phyloP scores from a whole-genome alignment of 768 basidiomycete genomes.

The Agrocybe praecox region DNA sequence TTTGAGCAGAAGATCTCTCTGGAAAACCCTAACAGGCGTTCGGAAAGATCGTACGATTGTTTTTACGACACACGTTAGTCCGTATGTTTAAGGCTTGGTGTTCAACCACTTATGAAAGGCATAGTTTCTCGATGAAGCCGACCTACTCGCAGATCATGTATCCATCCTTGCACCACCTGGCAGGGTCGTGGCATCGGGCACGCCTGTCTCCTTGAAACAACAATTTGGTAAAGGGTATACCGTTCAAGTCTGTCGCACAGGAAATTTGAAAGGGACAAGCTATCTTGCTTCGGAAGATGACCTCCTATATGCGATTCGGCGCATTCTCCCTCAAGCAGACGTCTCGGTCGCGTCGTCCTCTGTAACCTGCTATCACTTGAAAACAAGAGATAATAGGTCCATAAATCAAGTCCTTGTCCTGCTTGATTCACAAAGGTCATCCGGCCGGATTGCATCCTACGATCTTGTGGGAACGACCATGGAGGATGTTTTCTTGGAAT shows the following conservation, averaged over 20 bases:
- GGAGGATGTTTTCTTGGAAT: constrained; percentile 77
- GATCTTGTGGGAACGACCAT: constrained; percentile 75
- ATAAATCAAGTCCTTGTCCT: constrained; percentile 60
- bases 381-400: constrained; percentile 54
- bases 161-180: constrained; percentile 78
- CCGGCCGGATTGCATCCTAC: constrained; percentile 49
- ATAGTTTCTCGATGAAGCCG: constrained; percentile 79
- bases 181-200: constrained; percentile 70
- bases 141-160: constrained; percentile 77
- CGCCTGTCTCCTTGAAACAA: constrained; percentile 75
- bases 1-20: constrained; percentile 73
- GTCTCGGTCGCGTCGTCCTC: constrained; percentile 42
- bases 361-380: constrained; percentile 57
- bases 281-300: constrained; percentile 14
- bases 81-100: not conserved
- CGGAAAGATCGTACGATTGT: constrained; percentile 68
- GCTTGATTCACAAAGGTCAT: constrained; percentile 46
- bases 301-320: constrained; percentile 44
- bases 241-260: constrained; percentile 50
- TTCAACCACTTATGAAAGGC: not conserved
- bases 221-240: constrained; percentile 74
- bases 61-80: constrained; percentile 73
- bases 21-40: constrained; percentile 71
- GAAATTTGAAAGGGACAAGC: constrained; percentile 17
- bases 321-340: constrained; percentile 46